A percentile compares a stretch with the other conserved stretches of the same genome.
Evolutionary conservation across 1,284 basidiomycete genomes (phyloP).

Genomic region (Sporisorium iseilematis-ciliati): DNA sequence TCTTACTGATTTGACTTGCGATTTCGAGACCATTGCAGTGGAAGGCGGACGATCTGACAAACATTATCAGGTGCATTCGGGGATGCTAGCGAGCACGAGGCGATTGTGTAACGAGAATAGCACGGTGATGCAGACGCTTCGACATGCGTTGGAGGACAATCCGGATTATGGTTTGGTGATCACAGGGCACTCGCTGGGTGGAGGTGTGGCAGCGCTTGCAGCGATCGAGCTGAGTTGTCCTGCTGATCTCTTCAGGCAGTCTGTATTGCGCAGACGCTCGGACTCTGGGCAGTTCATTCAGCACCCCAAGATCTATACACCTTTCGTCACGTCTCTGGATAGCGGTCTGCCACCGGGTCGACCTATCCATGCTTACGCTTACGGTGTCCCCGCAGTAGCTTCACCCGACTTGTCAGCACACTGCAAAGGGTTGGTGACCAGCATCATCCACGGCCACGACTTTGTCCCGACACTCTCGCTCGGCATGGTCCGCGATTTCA

Average conservation of each 20-base stretch:
- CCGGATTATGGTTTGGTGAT: conserved; percentile 73
- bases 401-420: conserved; percentile 72
- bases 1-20: conserved; percentile 73
- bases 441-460: conserved; percentile 71
- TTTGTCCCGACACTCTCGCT: conserved; percentile 71
- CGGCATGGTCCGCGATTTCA: conserved; percentile 72
- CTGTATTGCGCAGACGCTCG: conserved; percentile 36
- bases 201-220: conserved; percentile 72
- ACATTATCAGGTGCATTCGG: conserved; percentile 72
- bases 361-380: conserved; percentile 72
- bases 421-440: conserved; percentile 71
- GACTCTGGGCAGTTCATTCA: conserved; percentile 22
- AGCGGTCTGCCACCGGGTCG: conserved; percentile 72
- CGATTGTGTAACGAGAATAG: conserved; percentile 70
- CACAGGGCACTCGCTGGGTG: conserved; percentile 73
- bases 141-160: conserved; percentile 70
- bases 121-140: conserved; percentile 72
- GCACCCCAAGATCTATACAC: conserved; percentile 70
- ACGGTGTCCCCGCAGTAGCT: conserved; percentile 60
- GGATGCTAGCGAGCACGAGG: conserved; percentile 72
- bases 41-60: conserved; percentile 70
- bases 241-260: conserved; percentile 61
- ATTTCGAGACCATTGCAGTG: conserved; percentile 71
- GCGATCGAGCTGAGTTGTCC: conserved; percentile 69
- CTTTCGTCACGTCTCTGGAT: conserved; percentile 71